phyloP scores from a whole-genome alignment of 331 rosid genomes.

The Quercus tomentella region DNA sequence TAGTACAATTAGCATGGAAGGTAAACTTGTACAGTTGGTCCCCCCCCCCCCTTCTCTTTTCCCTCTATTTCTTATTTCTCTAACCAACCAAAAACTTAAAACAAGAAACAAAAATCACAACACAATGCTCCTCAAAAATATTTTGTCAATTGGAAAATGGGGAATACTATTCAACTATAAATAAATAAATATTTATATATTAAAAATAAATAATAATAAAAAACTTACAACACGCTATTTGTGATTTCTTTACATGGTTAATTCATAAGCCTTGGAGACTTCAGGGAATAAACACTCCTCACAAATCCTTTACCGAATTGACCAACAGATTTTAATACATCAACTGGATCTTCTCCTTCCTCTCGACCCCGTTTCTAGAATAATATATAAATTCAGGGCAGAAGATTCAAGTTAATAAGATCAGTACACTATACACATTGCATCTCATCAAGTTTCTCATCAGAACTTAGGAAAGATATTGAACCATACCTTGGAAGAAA shows the following conservation, averaged over 20 bases:
- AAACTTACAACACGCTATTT: not conserved
- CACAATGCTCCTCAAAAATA: not conserved
- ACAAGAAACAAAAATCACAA: not conserved
- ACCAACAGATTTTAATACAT: constrained; percentile 58
- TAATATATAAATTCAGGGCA: not conserved
- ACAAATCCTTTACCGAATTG: constrained; percentile 89
- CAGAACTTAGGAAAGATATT: not conserved
- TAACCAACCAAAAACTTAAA: not conserved
- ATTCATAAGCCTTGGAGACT: constrained; percentile 47
- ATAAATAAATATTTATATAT: not conserved
- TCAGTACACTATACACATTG: not conserved
- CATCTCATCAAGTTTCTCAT: not conserved
- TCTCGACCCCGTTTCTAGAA: constrained; percentile 71
- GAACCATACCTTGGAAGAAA: constrained; percentile 61
- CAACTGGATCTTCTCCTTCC: constrained; percentile 51
- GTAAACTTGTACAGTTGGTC: not conserved
- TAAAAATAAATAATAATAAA: not conserved
- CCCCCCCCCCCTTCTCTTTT: too few relatives aligned
- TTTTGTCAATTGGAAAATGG: not conserved
- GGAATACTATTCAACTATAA: not conserved
- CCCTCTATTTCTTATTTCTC: not conserved
- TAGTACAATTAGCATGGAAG: not conserved
- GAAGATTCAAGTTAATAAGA: constrained; percentile 1
- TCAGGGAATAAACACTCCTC: constrained; percentile 61
- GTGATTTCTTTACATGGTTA: not conserved